phyloP scores from a whole-genome alignment of 257 asterid species.

The Solanum etuberosum region DNA sequence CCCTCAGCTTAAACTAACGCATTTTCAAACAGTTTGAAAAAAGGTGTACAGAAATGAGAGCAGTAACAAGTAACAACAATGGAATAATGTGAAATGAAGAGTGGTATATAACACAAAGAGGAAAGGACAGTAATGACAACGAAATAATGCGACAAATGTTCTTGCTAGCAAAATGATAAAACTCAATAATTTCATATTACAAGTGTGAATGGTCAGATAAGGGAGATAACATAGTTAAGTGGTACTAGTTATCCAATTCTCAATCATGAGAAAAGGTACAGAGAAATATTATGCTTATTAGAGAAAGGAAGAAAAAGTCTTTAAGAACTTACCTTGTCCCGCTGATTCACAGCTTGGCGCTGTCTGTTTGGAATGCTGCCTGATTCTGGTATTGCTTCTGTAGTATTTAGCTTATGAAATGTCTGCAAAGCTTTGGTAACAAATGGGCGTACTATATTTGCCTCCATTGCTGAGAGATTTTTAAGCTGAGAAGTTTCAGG shows the following conservation, averaged over 20 bases:
- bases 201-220: not conserved
- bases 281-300: not conserved
- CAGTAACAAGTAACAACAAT: not conserved
- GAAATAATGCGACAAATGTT: not conserved
- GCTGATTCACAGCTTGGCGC: slow-evolving; percentile 55
- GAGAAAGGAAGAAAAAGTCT: not conserved
- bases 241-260: not conserved
- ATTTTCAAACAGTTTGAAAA: not conserved
- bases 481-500: slow-evolving; percentile 47
- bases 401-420: slow-evolving; percentile 56
- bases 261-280: not conserved
- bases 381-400: slow-evolving; percentile 70
- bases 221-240: not conserved
- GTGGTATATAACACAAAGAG: not conserved
- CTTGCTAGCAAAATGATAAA: not conserved
- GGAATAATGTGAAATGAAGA: not conserved
- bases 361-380: slow-evolving; percentile 48
- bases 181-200: not conserved
- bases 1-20: not conserved
- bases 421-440: slow-evolving; percentile 75
- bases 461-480: slow-evolving; percentile 93
- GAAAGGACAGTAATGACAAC: not conserved
- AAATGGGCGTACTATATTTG: slow-evolving; percentile 86
- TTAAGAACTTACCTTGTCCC: slow-evolving; percentile 60
- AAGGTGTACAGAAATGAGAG: not conserved